Evolutionary conservation across 225 moss, liverwort and hornwort genomes (phyloP).

Genomic region (Rhytidiadelphus loreus): DNA sequence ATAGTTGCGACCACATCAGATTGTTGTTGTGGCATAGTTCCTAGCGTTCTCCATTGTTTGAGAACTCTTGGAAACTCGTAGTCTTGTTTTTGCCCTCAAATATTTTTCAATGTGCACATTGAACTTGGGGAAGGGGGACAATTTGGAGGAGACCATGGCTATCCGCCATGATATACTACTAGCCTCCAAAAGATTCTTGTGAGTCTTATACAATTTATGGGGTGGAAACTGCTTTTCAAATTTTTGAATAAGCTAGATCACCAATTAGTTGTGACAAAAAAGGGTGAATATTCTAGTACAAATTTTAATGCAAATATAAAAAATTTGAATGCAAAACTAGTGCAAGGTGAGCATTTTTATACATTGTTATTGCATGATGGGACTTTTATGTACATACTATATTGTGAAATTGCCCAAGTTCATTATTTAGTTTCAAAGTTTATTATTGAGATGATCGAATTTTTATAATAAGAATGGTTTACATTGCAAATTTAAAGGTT

Average conservation of each 20-base stretch:
- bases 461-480: neutral
- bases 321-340: neutral
- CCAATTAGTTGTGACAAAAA: neutral
- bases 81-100: too few species aligned
- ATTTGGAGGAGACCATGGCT: neutral
- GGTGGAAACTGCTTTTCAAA: neutral
- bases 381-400: too few species aligned
- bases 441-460: neutral
- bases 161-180: neutral
- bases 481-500: neutral
- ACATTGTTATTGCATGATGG: accelerated
- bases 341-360: neutral
- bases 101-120: too few species aligned
- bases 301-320: neutral
- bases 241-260: neutral
- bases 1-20: too few species aligned
- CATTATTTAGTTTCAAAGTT: neutral
- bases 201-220: neutral
- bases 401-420: neutral
- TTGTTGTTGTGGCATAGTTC: too few species aligned
- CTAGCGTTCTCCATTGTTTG: too few species aligned
- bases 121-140: neutral
- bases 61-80: too few species aligned
- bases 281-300: accelerated
- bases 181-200: accelerated